Percentiles rank a stretch among this genome's conserved stretches.
Conservation (phyloP, 371 early-diverging fungal species). For the Choanephora cucurbitarum region DNA sequence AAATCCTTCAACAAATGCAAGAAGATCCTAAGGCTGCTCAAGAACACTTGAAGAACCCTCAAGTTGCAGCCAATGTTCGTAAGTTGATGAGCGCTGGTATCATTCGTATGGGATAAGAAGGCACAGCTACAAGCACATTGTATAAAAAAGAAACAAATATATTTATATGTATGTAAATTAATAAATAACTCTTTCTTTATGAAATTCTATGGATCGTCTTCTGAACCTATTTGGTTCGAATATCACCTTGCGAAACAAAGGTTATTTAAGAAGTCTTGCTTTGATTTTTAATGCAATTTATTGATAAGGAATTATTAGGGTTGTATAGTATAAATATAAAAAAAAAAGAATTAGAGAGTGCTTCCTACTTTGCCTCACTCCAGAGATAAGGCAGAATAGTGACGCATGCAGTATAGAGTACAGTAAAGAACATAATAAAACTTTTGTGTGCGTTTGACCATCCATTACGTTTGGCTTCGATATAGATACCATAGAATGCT, state of each 20-base stretch:
- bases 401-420: constrained; percentile 57
- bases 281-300: too few species aligned
- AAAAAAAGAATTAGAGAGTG: neutral
- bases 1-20: constrained; percentile 97
- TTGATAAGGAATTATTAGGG: too few species aligned
- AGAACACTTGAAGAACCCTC: constrained; percentile 91
- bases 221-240: too few species aligned
- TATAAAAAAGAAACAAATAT: too few species aligned
- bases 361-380: constrained; percentile 28
- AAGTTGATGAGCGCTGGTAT: constrained; percentile 92
- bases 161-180: too few species aligned
- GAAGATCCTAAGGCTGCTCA: constrained; percentile 90
- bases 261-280: too few species aligned
- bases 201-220: too few species aligned
- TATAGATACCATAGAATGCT: constrained; percentile 67
- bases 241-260: too few species aligned
- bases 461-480: constrained; percentile 41
- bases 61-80: constrained; percentile 91
- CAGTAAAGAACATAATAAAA: constrained; percentile 47
- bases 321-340: constrained; percentile 1
- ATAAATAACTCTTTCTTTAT: too few species aligned
- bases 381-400: constrained; percentile 56
- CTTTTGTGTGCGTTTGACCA: constrained; percentile 41
- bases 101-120: constrained; percentile 61
- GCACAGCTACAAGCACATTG: too few species aligned